A percentile compares a stretch with the other conserved stretches of the same genome.
phyloP scores from a whole-genome alignment of 345 rosid genomes.

The Gossypium sturtianum region DNA sequence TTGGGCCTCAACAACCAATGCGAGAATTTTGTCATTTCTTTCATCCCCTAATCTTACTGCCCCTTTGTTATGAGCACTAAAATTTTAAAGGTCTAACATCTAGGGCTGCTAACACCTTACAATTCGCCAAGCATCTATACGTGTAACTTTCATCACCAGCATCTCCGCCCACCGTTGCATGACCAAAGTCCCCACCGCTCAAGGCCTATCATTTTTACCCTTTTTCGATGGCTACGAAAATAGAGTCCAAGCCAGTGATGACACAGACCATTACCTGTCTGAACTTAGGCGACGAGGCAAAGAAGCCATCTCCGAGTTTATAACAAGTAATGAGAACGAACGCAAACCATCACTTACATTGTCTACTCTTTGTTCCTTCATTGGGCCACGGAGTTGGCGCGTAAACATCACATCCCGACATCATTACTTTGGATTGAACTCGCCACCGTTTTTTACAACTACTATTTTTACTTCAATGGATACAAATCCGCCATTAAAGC shows the following conservation, averaged over 20 bases:
- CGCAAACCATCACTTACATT: constrained; percentile 31
- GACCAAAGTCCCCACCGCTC: background rate
- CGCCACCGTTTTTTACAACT: constrained; percentile 49
- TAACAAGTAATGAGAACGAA: constrained; percentile 1
- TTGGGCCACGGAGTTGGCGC: constrained; percentile 51
- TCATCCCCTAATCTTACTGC: too few species aligned
- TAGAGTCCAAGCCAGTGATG: constrained; percentile 18
- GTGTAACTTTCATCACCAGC: constrained; percentile 44
- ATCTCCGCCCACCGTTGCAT: constrained; percentile 41
- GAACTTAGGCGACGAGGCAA: constrained; percentile 42
- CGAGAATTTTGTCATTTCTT: too few species aligned
- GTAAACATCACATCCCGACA: constrained; percentile 34
- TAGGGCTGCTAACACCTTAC: constrained; percentile 15
- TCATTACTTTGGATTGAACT: constrained; percentile 65
- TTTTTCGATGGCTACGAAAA: too few species aligned
- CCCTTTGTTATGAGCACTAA: too few species aligned
- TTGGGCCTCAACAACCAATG: too few species aligned
- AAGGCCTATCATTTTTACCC: too few species aligned
- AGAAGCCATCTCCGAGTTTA: constrained; percentile 30
- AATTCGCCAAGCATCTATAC: constrained; percentile 54
- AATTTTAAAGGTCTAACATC: too few species aligned
- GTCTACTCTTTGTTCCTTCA: constrained; percentile 50
- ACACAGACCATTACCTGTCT: constrained; percentile 19
- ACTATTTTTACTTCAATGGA: constrained; percentile 49
- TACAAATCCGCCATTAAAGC: constrained; percentile 20